Conservation (phyloP, 2,329 filamentous ascomycete genomes). For the Penicillium sp. region DNA sequence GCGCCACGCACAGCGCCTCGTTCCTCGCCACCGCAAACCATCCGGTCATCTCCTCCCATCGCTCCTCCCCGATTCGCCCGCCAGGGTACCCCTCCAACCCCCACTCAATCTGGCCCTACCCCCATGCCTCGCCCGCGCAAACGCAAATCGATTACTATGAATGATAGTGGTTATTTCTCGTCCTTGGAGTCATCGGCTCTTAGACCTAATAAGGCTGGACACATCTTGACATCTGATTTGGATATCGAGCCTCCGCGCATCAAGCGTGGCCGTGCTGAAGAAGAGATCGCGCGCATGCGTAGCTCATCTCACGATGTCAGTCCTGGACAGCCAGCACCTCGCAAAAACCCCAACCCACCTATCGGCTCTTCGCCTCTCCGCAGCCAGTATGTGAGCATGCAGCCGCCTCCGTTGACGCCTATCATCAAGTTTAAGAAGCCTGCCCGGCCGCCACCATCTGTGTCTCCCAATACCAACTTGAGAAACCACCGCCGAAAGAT, state of each 20-base stretch:
- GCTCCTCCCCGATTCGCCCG: constrained; percentile 57
- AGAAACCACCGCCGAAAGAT: constrained; percentile 84
- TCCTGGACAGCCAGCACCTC: constrained; percentile 59
- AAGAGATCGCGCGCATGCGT: constrained; percentile 89
- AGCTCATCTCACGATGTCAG: constrained; percentile 86
- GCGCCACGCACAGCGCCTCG: constrained; percentile 32
- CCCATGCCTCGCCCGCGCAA: constrained; percentile 65
- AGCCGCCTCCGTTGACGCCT: constrained; percentile 77
- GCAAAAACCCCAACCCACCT: constrained; percentile 35
- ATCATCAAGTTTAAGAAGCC: constrained; percentile 75
- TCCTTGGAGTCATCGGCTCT: constrained; percentile 88
- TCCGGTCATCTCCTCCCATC: constrained; percentile 90
- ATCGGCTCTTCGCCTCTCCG: constrained; percentile 69
- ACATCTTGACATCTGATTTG: constrained; percentile 71
- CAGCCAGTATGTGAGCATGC: constrained; percentile 56
- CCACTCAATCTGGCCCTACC: constrained; percentile 65
- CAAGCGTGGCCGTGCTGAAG: constrained; percentile 88
- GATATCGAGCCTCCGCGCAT: constrained; percentile 73
- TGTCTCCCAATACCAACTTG: constrained; percentile 90
- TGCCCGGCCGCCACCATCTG: constrained; percentile 66
- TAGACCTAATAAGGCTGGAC: constrained; percentile 64
- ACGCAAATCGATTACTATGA: constrained; percentile 75
- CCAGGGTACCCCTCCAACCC: constrained; percentile 72
- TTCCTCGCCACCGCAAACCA: constrained; percentile 54
- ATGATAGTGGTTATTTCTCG: constrained; percentile 96